Evolutionary conservation across 352 stramenopile species (phyloP).

Genomic region (Thalassiosira ordinaria): DNA sequence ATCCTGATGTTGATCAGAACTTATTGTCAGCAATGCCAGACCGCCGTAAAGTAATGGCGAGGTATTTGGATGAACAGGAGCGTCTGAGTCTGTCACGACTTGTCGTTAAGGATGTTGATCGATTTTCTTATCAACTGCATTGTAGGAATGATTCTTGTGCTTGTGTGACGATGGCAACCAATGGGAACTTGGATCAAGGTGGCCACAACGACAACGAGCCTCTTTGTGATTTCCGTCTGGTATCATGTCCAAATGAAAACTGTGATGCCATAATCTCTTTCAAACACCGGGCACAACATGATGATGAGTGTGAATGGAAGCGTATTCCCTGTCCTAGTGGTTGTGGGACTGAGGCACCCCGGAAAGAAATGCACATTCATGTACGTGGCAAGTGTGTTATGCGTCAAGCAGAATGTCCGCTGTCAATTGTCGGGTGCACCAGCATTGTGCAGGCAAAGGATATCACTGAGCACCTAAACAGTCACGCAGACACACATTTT

Average conservation of each 20-base stretch:
- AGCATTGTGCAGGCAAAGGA: slow-evolving; percentile 46
- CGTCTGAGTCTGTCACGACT: slow-evolving; percentile 49
- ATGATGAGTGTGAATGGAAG: slow-evolving; percentile 57
- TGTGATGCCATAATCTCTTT: slow-evolving; percentile 55
- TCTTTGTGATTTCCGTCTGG: slow-evolving; percentile 53
- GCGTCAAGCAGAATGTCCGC: slow-evolving; percentile 58
- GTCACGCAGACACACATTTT: slow-evolving; percentile 49
- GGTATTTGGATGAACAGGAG: slow-evolving; percentile 55
- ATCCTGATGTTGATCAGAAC: slow-evolving; percentile 22
- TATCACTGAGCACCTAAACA: slow-evolving; percentile 44
- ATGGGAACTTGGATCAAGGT: background rate
- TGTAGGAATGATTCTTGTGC: slow-evolving; percentile 56
- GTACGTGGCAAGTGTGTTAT: slow-evolving; percentile 46
- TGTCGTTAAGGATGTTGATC: slow-evolving; percentile 62
- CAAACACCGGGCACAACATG: slow-evolving; percentile 54
- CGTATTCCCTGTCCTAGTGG: slow-evolving; percentile 48
- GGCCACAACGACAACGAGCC: background rate
- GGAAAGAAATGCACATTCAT: slow-evolving; percentile 46
- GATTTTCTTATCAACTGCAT: slow-evolving; percentile 55
- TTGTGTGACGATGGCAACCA: background rate
- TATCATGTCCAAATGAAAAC: slow-evolving; percentile 59
- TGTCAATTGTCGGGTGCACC: slow-evolving; percentile 50
- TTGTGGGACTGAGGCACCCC: slow-evolving; percentile 49
- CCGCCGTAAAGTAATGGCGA: slow-evolving; percentile 13
- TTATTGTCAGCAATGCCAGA: slow-evolving; percentile 17